Conservation (phyloP, 129 eudicot genomes). For the Cynara cardunculus region DNA sequence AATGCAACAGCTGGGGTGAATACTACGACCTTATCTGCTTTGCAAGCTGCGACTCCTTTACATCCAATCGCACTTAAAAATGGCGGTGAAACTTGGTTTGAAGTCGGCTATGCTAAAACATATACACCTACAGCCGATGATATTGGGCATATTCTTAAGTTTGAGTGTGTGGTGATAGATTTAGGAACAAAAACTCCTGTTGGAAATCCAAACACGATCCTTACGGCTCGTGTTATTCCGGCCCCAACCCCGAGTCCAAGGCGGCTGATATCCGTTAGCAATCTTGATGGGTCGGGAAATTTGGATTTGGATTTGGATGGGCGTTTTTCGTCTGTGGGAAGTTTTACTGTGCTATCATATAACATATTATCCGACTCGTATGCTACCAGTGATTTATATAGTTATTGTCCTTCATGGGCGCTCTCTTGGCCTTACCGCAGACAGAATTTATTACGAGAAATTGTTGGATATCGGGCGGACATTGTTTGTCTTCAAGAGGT, state of each 20-base stretch:
- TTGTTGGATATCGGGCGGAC: constrained; percentile 84
- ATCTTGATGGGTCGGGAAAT: constrained; percentile 44
- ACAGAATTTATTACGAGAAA: constrained; percentile 88
- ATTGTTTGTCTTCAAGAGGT: constrained; percentile 80
- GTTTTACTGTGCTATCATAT: constrained; percentile 71
- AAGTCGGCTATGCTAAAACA: constrained; percentile 81
- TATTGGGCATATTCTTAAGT: constrained; percentile 81
- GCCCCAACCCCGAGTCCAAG: constrained; percentile 71
- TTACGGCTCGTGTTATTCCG: constrained; percentile 66
- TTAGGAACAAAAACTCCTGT: constrained; percentile 50
- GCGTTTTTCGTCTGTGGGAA: constrained; percentile 40
- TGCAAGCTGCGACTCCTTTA: constrained; percentile 41
- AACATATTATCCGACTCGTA: constrained; percentile 47
- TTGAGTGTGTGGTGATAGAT: constrained; percentile 69
- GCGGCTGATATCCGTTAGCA: constrained; percentile 54
- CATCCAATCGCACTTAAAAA: constrained; percentile 71
- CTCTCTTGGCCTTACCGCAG: constrained; percentile 93
- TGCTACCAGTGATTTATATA: constrained; percentile 50
- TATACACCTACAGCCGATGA: constrained; percentile 94
- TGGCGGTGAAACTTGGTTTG: constrained; percentile 92
- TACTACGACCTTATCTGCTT: constrained; percentile 2
- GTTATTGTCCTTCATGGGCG: constrained; percentile 79
- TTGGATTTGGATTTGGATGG: constrained; percentile 45
- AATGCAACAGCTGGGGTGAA: constrained; percentile 31
- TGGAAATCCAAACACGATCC: constrained; percentile 30